Base-by-base conservation (phyloP, 2,329 filamentous ascomycete genomes). In the Parastagonospora avenae region DNA sequence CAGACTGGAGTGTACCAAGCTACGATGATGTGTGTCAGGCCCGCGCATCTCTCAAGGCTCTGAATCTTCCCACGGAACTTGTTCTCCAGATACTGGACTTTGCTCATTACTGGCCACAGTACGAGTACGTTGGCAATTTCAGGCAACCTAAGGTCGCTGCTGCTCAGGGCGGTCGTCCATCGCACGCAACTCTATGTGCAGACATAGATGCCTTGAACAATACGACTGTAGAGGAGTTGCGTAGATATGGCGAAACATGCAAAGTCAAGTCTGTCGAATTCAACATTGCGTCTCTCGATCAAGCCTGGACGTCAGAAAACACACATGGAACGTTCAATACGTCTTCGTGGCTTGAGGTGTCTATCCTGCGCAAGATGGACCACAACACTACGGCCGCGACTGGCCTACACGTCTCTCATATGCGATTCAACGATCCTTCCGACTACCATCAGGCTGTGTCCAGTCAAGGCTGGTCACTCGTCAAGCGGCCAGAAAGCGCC, bases 281-380 rank as follows among this genome's bases (percentile, higher is more conserved):
- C 36, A 39, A 54, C 1, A 41, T 71, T 9, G 42, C 15, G 11
- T 68, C 64, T 38, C 44, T 40, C 5, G 70, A 73, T 42, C 70
- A 73, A 42, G 70, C 70, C 3, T 72, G 70, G 70, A 67, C 67
- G 2, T 64, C 55, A 27, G 58, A 70, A 38, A 50, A 52, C 8
- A 66, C 60, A 4, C 29, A 44, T 10, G 66, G 66, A 14, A 64
- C 66, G 0, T 73, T 59, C 44, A 41, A 52, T 9, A 70, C 67
- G 4, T 67, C 67, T 2, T 71, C 67, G 2, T 73, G 70, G 70
- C 47, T 70, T 7, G 70, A 73, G 28, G 57, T 62, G 1, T 69
- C 65, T 7, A 70, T 73, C 11, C 30, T 71, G 6, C 62, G 68
- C 8, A 56, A 53, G 9, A 41, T 47, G 11, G 50, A 48, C 3